Percentiles rank a stretch among this genome's conserved stretches.
Evolutionary conservation across 441 rosid genomes (phyloP).

Genomic region (Adansonia grandidieri): DNA sequence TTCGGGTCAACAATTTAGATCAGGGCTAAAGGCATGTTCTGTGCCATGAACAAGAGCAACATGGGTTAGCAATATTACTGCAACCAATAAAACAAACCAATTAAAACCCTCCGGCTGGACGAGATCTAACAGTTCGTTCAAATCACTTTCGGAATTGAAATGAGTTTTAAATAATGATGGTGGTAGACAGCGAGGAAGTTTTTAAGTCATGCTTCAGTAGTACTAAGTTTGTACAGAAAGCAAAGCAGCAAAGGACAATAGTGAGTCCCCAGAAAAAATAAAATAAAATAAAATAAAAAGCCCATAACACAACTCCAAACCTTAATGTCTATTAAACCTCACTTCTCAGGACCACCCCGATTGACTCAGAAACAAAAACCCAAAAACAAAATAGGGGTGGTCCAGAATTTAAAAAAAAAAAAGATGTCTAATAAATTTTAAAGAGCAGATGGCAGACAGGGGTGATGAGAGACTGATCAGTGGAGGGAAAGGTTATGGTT

Average conservation of each 20-base stretch:
- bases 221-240: neutral
- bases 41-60: too few species aligned
- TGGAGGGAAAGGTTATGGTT: neutral
- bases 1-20: neutral
- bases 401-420: conserved; percentile 23
- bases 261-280: neutral
- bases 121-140: neutral
- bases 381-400: conserved; percentile 26
- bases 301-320: neutral
- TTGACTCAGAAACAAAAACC: neutral
- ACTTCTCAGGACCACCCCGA: conserved; percentile 35
- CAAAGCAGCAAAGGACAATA: neutral
- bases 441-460: conserved; percentile 19
- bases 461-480: neutral
- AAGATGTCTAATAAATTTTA: neutral
- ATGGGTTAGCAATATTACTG: too few species aligned
- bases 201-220: neutral
- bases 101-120: neutral
- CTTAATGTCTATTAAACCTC: neutral
- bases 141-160: neutral
- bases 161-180: neutral
- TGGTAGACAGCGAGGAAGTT: conserved; percentile 12
- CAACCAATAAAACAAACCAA: neutral
- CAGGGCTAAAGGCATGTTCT: neutral
- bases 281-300: too few species aligned